phyloP scores from a whole-genome alignment of 352 stramenopile genomes.

The Globisporangium iwayamae region DNA sequence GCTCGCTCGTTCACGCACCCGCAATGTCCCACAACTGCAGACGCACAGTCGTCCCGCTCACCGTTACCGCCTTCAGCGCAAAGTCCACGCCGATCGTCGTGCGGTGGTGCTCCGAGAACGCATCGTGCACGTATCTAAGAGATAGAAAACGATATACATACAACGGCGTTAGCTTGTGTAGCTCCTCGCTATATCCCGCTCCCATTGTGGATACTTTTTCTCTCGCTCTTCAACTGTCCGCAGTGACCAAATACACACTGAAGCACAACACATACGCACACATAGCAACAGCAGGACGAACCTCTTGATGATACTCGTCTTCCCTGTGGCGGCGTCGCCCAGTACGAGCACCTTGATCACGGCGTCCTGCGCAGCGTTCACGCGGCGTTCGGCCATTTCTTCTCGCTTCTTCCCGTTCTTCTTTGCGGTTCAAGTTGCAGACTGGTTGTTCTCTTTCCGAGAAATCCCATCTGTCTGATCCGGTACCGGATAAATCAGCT shows the following conservation, averaged over 20 bases:
- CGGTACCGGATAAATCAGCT: not conserved
- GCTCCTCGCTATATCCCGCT: not conserved
- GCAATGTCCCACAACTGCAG: constrained; percentile 95
- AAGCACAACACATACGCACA: not conserved
- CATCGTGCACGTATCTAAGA: constrained; percentile 83
- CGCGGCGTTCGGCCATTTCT: constrained; percentile 59
- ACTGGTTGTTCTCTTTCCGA: constrained; percentile 5
- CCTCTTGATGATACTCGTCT: constrained; percentile 92
- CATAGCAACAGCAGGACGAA: constrained; percentile 27
- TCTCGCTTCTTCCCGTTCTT: not conserved
- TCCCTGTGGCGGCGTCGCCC: constrained; percentile 88
- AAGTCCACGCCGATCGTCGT: constrained; percentile 93
- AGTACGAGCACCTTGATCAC: constrained; percentile 92
- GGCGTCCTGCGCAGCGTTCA: constrained; percentile 79
- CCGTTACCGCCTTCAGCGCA: constrained; percentile 86
- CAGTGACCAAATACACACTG: too few relatives aligned
- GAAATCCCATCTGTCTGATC: not conserved
- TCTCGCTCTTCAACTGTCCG: not conserved
- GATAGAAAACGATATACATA: not conserved
- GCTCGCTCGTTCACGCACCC: constrained; percentile 14
- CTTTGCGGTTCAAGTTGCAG: constrained; percentile 6
- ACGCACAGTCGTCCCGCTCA: constrained; percentile 83
- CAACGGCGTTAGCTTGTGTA: not conserved
- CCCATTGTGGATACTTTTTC: constrained; percentile 8
- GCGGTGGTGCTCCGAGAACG: constrained; percentile 91